phyloP scores from a whole-genome alignment of 495 filamentous ascomycete species.

The Aspergillus coremiiformis region DNA sequence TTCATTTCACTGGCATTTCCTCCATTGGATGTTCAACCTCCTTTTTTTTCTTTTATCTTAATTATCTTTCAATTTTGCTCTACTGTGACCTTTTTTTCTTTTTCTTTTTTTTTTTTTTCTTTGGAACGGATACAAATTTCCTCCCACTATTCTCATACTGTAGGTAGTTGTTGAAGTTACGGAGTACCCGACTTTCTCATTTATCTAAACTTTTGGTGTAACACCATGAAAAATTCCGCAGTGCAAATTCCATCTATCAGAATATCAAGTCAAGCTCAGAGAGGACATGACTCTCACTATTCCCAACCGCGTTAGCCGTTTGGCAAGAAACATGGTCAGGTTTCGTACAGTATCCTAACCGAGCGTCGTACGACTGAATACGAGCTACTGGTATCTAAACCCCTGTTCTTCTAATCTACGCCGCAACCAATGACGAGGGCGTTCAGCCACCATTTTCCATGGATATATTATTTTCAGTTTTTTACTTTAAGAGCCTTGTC shows the following conservation, averaged over 20 bases:
- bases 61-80: not conserved
- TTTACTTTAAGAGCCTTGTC: constrained; percentile 5
- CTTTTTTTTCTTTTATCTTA: not conserved
- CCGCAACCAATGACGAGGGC: constrained; percentile 9
- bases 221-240: constrained; percentile 5
- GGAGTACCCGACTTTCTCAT: not conserved
- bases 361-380: constrained; percentile 10
- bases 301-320: constrained; percentile 14
- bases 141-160: not conserved
- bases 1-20: not conserved
- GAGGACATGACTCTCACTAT: constrained; percentile 1
- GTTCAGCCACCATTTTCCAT: constrained; percentile 13
- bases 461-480: constrained; percentile 9
- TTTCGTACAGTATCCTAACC: constrained; percentile 17
- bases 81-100: not conserved
- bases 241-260: constrained; percentile 5
- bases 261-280: constrained; percentile 6
- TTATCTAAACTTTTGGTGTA: constrained; percentile 8
- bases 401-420: constrained; percentile 18
- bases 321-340: constrained; percentile 7
- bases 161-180: not conserved
- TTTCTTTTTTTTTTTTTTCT: not conserved
- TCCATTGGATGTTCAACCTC: not conserved
- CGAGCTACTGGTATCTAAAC: constrained; percentile 15
- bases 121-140: constrained; percentile 3